These are phyloP conservation scores for Aspergillus sergii DNA, from an alignment of 2,329 filamentous ascomycete species.

Conservation along the genomic window DNA sequence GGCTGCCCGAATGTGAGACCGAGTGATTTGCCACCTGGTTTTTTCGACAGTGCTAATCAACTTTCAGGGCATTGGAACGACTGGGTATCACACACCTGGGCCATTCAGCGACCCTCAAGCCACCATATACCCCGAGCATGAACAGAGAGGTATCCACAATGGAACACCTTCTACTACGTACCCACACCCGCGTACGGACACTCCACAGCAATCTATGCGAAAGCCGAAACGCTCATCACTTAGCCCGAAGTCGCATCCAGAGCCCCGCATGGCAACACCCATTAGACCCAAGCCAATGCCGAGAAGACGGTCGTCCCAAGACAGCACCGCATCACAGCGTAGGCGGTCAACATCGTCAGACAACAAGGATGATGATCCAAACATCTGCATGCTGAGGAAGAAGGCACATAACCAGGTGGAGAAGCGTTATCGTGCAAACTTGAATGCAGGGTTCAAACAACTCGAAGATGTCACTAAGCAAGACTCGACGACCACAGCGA, in stretches of 20 bases:
- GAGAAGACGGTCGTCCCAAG: neutral
- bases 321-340: neutral
- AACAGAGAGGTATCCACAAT: neutral
- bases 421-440: neutral
- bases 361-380: neutral
- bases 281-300: neutral
- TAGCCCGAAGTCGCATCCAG: neutral
- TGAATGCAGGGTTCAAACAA: constrained; percentile 2
- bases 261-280: neutral
- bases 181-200: neutral
- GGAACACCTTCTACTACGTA: neutral
- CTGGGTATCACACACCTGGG: neutral
- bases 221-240: neutral
- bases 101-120: neutral
- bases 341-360: neutral
- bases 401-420: constrained; percentile 2
- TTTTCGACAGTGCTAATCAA: neutral
- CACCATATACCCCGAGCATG: neutral
- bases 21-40: neutral
- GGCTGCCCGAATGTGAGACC: neutral
- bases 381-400: neutral
- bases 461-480: neutral
- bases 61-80: neutral
- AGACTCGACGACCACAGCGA: neutral
- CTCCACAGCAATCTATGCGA: neutral